Evolutionary conservation across 768 basidiomycete genomes (phyloP), one percentile per base, ranked within the genome.

Genomic region (Leucocoprinus leucothites): DNA sequence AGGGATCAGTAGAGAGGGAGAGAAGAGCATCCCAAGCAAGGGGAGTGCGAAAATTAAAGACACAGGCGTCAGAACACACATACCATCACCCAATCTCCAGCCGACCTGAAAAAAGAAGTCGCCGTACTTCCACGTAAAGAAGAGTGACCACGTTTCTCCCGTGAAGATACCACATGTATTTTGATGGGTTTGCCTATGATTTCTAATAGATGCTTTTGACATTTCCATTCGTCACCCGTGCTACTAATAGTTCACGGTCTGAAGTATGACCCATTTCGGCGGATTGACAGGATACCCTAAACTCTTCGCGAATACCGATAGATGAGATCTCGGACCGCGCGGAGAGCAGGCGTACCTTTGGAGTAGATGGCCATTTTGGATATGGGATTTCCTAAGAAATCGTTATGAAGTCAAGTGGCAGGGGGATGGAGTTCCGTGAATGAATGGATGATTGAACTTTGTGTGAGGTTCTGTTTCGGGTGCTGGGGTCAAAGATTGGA

Each of bases 91-190:
- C 22, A 52, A 44, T 31, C 24, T 44, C 28, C 26, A 44, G 43
- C 26, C n/a, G 19, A 34, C 14, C 25, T n/a, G 48, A 36, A 14
- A 14, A 11, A 24, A 28, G 11, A 21, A 22, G 44, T 35, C 21
- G 26, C 34, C 22, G 46, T 40, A 1, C 22, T 55, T 55, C 48
- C 48, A 41, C 22, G 54, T 44, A 43, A 34, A 43, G 47, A 56
- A 41, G 34, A 14, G 11, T 13, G 43, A n/a, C 54, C 54, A 56
- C 54, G 54, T 56, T 56, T 56, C 41, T 36, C 48, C 54, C 47
- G 47, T 49, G 47, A 56, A 48, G 25, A 36, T 43, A 28, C 54
- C 54, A 21, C 54, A 49, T 56, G 54, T 56, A 24, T 40, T 31
- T 43, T 43, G 43, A 25, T 26, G 40, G 16, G 21, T 45, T 22